A percentile compares a stretch with the other conserved stretches of the same genome.
phyloP scores from a whole-genome alignment of 1,139 yeast species.

The Taiozyma onychis region DNA sequence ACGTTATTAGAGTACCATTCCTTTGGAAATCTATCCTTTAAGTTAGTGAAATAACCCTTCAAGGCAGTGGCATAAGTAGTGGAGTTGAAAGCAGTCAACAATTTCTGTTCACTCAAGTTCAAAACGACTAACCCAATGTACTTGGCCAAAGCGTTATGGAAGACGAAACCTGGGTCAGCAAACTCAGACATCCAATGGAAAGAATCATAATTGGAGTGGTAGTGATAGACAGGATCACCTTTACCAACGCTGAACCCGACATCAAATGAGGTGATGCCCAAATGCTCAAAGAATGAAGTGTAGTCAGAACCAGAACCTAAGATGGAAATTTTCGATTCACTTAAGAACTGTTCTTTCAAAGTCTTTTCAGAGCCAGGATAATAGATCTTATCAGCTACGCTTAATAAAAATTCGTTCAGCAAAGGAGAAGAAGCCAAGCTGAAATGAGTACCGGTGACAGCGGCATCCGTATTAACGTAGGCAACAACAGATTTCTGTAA shows the following conservation, averaged over 20 bases:
- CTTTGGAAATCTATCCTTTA: slow-evolving; percentile 30
- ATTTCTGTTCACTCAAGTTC: slow-evolving; percentile 41
- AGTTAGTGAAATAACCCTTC: slow-evolving; percentile 28
- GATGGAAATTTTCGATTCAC: slow-evolving; percentile 30
- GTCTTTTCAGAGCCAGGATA: slow-evolving; percentile 42
- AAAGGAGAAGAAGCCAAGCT: slow-evolving; percentile 46
- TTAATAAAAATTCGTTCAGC: slow-evolving; percentile 36
- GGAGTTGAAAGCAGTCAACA: slow-evolving; percentile 35
- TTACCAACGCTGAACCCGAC: slow-evolving; percentile 41
- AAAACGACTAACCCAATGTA: slow-evolving; percentile 43
- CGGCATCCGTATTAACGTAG: slow-evolving; percentile 59
- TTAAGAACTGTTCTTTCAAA: slow-evolving; percentile 54
- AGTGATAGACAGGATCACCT: slow-evolving; percentile 54
- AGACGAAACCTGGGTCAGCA: slow-evolving; percentile 54
- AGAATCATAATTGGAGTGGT: slow-evolving; percentile 67
- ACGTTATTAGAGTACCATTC: slow-evolving; percentile 29
- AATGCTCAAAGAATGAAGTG: slow-evolving; percentile 60
- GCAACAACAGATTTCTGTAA: slow-evolving; percentile 46
- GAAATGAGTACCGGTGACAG: slow-evolving; percentile 47
- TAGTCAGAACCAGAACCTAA: slow-evolving; percentile 67
- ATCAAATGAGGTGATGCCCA: slow-evolving; percentile 62
- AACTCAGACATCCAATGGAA: slow-evolving; percentile 56
- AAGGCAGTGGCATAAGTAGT: slow-evolving; percentile 38
- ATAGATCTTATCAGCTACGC: slow-evolving; percentile 34
- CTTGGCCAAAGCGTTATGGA: slow-evolving; percentile 50